A percentile compares a stretch with the other conserved stretches of the same genome.
Conservation (phyloP, 1,284 basidiomycete genomes). For the Fomitopsis palustris region DNA sequence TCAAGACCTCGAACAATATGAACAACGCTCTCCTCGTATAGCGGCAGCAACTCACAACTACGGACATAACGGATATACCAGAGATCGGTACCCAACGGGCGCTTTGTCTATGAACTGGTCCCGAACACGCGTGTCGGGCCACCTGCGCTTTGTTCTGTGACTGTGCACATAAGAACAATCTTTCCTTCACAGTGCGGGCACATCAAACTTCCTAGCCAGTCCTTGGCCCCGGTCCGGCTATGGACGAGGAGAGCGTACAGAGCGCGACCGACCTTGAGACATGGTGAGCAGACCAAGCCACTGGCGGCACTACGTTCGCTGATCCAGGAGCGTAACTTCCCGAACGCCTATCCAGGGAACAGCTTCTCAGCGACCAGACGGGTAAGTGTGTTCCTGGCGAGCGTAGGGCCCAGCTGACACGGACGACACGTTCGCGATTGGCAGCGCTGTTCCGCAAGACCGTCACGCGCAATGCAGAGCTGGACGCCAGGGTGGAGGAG, state of each 20-base stretch:
- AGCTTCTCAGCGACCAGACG: slow-evolving; percentile 30
- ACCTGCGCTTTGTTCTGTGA: background rate
- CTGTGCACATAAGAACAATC: background rate
- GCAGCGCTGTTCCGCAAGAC: slow-evolving; percentile 32
- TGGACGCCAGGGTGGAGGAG: slow-evolving; percentile 31
- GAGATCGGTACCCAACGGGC: background rate
- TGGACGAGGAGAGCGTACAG: slow-evolving; percentile 22
- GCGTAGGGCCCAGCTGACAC: background rate
- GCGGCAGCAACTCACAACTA: no score
- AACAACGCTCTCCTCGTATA: no score
- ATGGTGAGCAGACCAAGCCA: slow-evolving; percentile 1
- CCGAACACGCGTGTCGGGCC: slow-evolving; percentile 4
- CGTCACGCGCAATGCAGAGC: slow-evolving; percentile 25
- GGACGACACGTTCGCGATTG: background rate
- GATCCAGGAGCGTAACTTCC: background rate
- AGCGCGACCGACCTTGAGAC: slow-evolving; percentile 15
- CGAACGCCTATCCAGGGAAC: slow-evolving; percentile 21
- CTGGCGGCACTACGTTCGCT: background rate
- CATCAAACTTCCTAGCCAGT: background rate
- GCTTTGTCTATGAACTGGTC: background rate
- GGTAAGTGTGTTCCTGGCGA: slow-evolving; percentile 14
- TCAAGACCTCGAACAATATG: no score
- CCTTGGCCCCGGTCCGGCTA: slow-evolving; percentile 8
- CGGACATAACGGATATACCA: background rate
- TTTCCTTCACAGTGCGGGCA: background rate